Evolutionary conservation across 768 basidiomycete species (phyloP), one percentile per base, ranked within the genome.

Genomic region (Rhodotorula sphaerocarpa): DNA sequence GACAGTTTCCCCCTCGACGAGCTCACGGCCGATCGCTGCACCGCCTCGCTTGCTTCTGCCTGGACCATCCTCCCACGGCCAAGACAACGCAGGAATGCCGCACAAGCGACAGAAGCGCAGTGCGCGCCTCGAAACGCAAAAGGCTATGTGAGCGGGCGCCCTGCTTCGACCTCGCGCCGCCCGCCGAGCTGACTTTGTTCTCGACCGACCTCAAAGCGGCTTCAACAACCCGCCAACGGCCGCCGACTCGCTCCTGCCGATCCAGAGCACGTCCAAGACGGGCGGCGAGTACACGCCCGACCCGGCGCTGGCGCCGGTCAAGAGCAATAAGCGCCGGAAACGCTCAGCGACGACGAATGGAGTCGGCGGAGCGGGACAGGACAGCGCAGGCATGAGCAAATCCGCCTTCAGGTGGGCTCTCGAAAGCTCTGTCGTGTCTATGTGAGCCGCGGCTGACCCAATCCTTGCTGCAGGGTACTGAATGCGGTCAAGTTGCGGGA

Each of bases 301-400:
- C 31, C 44, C 23, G 36, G 25, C 25, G 45, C 46, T 23, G 11
- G 55, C 34, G 21, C 48, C 7, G 45, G 53, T 57, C 43, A 28
- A 25, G 58, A 61, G 47, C 47, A 66, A 56, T 46, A 67, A 63
- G 59, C 55, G 69, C 34, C 44, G 59, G 62, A 70, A 60, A 50
- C 33, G n/a, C 9, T 23, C 34, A 15, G 20, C 36, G 39, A 23
- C 39, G 4, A 39, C 39, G 34, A 50, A 31, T 1, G 20, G 34
- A 18, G 39, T 1, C 16, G 16, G 7, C n/a, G 47, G 6, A 9
- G 18, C 30, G 28, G 31, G 18, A 21, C 2, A 27, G 7, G 59
- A 57, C 14, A 14, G 55, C 9, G 52, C 28, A 0, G 67, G 67
- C 3, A 48, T 61, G 52, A 61, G 59, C 47, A 68, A 68, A 53